Percentiles rank a stretch among this genome's conserved stretches.
phyloP scores from a whole-genome alignment of 257 asterid genomes.

The Sherardia arvensis region DNA sequence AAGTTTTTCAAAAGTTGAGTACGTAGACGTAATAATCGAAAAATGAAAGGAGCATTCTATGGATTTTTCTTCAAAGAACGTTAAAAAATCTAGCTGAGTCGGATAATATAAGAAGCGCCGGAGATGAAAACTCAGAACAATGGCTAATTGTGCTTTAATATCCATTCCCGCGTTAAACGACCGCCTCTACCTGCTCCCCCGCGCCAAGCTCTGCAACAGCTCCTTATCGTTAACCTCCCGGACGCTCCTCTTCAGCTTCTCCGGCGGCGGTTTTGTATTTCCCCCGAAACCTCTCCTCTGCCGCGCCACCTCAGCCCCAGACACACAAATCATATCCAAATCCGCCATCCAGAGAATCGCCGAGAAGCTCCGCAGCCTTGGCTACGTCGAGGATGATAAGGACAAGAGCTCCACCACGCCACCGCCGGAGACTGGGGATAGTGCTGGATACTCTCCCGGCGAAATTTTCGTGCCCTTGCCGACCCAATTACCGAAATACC shows the following conservation, averaged over 20 bases:
- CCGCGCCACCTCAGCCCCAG: conserved; percentile 33
- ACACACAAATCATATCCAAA: conserved; percentile 36
- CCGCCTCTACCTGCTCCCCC: conserved; percentile 9
- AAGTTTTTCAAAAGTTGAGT: neutral
- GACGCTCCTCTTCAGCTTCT: conserved; percentile 13
- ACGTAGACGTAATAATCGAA: neutral
- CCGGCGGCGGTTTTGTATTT: conserved; percentile 5
- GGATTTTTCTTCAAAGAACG: neutral
- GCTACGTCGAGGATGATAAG: conserved; percentile 52
- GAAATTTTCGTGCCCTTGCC: conserved; percentile 77
- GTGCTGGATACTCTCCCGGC: conserved; percentile 50
- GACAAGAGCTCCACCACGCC: conserved; percentile 2
- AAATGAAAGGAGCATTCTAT: neutral
- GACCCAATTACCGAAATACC: conserved; percentile 52
- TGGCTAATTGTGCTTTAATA: neutral
- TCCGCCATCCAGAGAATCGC: conserved; percentile 77
- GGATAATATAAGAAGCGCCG: neutral
- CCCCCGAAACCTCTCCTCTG: conserved; percentile 28
- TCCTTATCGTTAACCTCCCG: neutral
- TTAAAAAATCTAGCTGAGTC: neutral
- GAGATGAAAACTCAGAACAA: neutral
- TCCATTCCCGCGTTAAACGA: conserved; percentile 16
- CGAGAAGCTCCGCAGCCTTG: conserved; percentile 85
- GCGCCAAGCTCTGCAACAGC: conserved; percentile 19
- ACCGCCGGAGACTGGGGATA: neutral